Evolutionary conservation across 1,139 yeast genomes (phyloP), one percentile per base, ranked within the genome.

Genomic region (Protomyces arabidopsidicola): DNA sequence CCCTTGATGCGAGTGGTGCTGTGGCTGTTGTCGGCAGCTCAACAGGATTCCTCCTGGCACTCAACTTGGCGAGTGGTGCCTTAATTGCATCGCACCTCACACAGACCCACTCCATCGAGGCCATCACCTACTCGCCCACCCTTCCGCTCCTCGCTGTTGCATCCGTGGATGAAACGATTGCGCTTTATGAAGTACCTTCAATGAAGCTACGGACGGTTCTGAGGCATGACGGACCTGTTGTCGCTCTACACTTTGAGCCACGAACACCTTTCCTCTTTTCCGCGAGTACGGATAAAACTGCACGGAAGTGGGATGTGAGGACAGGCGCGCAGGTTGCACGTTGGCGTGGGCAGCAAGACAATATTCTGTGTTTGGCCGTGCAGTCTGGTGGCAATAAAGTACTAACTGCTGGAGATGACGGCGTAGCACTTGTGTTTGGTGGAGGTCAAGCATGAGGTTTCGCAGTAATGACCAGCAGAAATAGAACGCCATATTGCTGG

Each of bases 381-480:
- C 80, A 78, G 68, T 84, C 84, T n/a, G 77, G 81, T 54, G 91
- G 89, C 51, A 81, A 81, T 65, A 85, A 87, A 72, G 72, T 95
- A 59, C 82, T 90, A 51, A 89, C 97, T 34, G 98, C 97, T n/a
- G 98, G 98, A 67, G 98, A 93, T 74, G 98, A 93, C 74, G 97
- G 96, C 69, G 97, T 93, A 42, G 84, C 96, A 6, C 79, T 93
- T 69, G 83, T 93, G 20, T 69, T 58, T 52, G 51, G 55, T 34
- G 55, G 34, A 14, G 9, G 31, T 4, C 31, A 27, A 27, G 31
- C 31, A 27, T 27, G 31, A 27, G 31, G 31, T 3, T 8, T 27
- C 6, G 2, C 6, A 4, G 31, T 27, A 27, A 27, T 27, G 31
- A 27, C 4, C 4, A 27, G 31, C 31, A 27, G 31, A 5, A 8